A percentile compares a stretch with the other conserved stretches of the same genome.
Evolutionary conservation across 192 early-diverging fungal species (phyloP).

Genomic region (Phlyctochytrium planicorne): DNA sequence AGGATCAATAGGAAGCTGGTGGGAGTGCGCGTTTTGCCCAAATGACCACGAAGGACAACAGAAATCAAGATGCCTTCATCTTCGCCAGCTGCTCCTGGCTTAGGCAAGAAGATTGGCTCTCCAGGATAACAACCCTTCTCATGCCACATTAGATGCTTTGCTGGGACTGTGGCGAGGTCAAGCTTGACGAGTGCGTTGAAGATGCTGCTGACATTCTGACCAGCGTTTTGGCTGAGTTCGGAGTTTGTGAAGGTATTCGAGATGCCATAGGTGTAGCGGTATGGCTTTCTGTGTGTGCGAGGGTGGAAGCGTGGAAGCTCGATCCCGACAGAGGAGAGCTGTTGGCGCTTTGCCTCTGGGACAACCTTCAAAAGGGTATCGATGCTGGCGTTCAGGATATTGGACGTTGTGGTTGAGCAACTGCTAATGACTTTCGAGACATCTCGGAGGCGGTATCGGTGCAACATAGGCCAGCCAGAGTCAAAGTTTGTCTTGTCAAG

Average conservation of each 20-base stretch:
- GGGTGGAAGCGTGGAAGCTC: constrained; percentile 8
- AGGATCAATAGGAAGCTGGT: constrained; percentile 71
- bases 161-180: constrained; percentile 2
- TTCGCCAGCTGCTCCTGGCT: constrained; percentile 52
- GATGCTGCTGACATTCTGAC: background rate
- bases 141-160: constrained; percentile 32
- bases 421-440: background rate
- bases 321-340: background rate
- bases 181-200: constrained; percentile 26
- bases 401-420: background rate
- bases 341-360: background rate
- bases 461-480: background rate
- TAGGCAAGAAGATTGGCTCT: constrained; percentile 78
- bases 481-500: background rate
- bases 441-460: background rate
- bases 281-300: background rate
- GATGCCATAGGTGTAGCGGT: background rate
- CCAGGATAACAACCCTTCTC: constrained; percentile 73
- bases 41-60: constrained; percentile 73
- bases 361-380: background rate
- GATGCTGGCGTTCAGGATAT: background rate
- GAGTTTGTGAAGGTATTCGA: background rate
- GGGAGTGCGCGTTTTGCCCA: constrained; percentile 8
- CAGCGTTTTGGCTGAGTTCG: background rate
- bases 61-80: constrained; percentile 76